Evolutionary conservation across 2,329 filamentous ascomycete species (phyloP).

Genomic region (Lasiodiplodia theobromae): DNA sequence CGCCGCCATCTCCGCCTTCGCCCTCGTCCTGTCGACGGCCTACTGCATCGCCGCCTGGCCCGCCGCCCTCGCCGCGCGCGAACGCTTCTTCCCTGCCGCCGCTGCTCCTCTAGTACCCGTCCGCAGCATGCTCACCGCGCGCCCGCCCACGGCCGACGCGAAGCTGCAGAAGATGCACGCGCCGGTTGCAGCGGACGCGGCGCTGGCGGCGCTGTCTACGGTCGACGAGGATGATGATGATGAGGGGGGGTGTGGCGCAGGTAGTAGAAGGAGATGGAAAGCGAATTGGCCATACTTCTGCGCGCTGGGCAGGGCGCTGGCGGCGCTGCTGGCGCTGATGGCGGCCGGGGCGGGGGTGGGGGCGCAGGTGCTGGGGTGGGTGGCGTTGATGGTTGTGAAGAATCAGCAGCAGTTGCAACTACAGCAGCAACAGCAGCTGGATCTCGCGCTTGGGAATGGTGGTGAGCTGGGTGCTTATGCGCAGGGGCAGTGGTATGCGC

Average conservation of each 20-base stretch:
- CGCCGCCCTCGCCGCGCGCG: conserved; percentile 2
- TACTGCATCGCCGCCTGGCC: conserved; percentile 6
- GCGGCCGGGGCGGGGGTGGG: background rate
- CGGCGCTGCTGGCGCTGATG: conserved; percentile 13
- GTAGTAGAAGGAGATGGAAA: too few relatives aligned
- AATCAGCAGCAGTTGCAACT: background rate
- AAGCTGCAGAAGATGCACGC: conserved; percentile 25
- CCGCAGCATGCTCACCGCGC: background rate
- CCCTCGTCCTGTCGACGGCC: background rate
- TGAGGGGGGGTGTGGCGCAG: background rate
- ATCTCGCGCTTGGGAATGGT: background rate
- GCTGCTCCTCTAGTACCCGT: background rate
- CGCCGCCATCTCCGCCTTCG: conserved; percentile 4
- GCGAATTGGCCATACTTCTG: conserved; percentile 1
- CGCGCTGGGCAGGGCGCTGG: conserved; percentile 8
- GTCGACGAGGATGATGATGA: background rate
- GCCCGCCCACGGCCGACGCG: conserved; percentile 16
- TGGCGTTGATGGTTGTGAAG: background rate
- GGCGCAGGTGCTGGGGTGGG: conserved; percentile 10
- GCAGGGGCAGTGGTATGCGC: conserved; percentile 5
- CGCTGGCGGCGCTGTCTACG: background rate
- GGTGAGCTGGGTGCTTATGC: background rate
- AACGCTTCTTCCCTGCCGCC: background rate
- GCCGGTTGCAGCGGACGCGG: background rate
- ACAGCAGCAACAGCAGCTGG: too few relatives aligned